Conservation (phyloP, 495 filamentous ascomycete species). For the Paragyromitra xinjiangensis region DNA sequence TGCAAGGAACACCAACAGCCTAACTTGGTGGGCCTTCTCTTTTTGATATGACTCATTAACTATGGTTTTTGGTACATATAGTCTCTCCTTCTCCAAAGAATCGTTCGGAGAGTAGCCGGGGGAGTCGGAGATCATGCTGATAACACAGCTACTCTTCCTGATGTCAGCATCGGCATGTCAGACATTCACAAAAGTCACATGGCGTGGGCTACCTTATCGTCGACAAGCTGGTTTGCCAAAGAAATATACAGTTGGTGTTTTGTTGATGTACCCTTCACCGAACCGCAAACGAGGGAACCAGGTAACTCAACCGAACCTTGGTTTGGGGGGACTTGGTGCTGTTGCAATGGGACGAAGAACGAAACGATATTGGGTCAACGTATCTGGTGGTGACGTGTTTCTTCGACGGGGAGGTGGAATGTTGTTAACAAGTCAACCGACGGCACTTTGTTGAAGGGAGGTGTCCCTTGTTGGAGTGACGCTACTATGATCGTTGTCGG, state of each 20-base stretch:
- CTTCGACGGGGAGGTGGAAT: neutral
- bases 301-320: neutral
- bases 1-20: neutral
- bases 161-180: neutral
- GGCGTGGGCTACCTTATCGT: neutral
- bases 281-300: neutral
- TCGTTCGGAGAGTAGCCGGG: neutral
- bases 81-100: neutral
- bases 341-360: neutral
- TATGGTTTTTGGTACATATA: neutral
- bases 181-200: neutral
- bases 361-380: neutral
- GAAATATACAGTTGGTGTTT: neutral
- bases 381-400: neutral
- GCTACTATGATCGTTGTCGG: neutral
- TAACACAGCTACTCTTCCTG: neutral
- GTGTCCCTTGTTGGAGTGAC: neutral
- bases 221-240: neutral
- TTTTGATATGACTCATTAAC: conserved; percentile 4
- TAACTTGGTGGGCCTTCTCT: neutral
- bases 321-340: neutral
- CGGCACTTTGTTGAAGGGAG: neutral
- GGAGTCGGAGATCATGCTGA: neutral
- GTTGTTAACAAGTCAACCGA: neutral
- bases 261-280: neutral